phyloP scores from a whole-genome alignment of 371 early-diverging fungal species.

The Rhizopus arrhizus region DNA sequence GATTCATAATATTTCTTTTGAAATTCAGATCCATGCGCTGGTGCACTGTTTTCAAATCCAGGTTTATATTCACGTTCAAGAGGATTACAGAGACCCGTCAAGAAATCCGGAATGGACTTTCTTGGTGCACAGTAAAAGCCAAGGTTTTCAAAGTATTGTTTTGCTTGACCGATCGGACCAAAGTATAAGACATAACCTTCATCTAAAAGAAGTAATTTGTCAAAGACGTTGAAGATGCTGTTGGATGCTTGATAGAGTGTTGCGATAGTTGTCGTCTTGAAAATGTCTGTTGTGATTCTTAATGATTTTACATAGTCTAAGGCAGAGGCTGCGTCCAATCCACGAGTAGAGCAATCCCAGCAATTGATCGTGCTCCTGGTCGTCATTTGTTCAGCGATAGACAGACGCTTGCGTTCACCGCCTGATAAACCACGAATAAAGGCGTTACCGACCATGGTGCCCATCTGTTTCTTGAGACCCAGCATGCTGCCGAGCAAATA shows the following conservation, averaged over 20 bases:
- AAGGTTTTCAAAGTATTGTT: slow-evolving; percentile 68
- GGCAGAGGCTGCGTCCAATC: slow-evolving; percentile 92
- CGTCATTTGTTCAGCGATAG: slow-evolving; percentile 86
- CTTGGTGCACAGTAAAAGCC: slow-evolving; percentile 73
- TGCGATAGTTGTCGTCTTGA: slow-evolving; percentile 66
- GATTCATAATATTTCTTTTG: slow-evolving; percentile 51
- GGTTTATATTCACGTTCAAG: slow-evolving; percentile 60
- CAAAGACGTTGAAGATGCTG: slow-evolving; percentile 77
- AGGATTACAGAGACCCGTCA: slow-evolving; percentile 72
- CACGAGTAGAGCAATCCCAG: slow-evolving; percentile 88
- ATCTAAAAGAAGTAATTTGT: slow-evolving; percentile 73
- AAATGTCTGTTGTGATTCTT: slow-evolving; percentile 66
- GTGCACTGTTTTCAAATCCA: slow-evolving; percentile 52
- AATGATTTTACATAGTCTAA: slow-evolving; percentile 73
- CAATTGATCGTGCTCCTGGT: slow-evolving; percentile 72
- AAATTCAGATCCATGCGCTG: slow-evolving; percentile 55
- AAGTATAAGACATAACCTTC: slow-evolving; percentile 78
- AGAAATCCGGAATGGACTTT: slow-evolving; percentile 77
- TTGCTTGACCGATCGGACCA: slow-evolving; percentile 72
- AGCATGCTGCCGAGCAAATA: slow-evolving; percentile 68
- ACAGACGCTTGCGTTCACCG: slow-evolving; percentile 87
- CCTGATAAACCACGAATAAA: slow-evolving; percentile 81
- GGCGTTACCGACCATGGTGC: slow-evolving; percentile 84
- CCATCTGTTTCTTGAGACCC: slow-evolving; percentile 71
- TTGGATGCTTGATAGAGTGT: slow-evolving; percentile 74